Conservation (phyloP, 371 early-diverging fungal species). For the Zychaea mexicana region DNA sequence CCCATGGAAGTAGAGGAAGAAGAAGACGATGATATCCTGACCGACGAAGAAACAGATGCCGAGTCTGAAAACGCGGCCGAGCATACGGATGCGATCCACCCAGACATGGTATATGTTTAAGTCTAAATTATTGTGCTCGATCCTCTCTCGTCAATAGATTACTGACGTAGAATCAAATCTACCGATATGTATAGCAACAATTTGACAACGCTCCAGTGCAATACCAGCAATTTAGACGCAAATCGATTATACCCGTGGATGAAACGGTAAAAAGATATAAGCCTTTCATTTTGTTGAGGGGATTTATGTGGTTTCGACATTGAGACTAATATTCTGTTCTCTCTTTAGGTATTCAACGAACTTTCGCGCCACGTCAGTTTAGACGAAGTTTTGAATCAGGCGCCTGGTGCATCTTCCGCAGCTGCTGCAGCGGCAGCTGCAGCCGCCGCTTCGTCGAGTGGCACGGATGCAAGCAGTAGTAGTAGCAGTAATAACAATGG, state of each 20-base stretch:
- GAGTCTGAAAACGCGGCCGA: conserved; percentile 22
- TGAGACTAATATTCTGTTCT: no score
- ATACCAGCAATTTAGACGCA: conserved; percentile 83
- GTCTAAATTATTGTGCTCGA: no score
- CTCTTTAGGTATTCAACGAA: conserved; percentile 67
- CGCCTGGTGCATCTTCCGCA: conserved; percentile 37
- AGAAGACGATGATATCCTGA: conserved; percentile 31
- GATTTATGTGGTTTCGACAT: no score
- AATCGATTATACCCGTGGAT: conserved; percentile 92
- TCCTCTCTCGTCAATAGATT: no score
- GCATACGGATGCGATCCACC: conserved; percentile 43
- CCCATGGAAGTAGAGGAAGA: conserved; percentile 33
- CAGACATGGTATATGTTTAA: conserved; percentile 43
- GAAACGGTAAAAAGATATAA: conserved; percentile 50
- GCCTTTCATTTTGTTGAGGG: no score
- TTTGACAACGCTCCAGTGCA: conserved; percentile 64
- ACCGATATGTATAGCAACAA: conserved; percentile 53
- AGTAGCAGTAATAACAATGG: neutral
- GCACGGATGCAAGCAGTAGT: neutral
- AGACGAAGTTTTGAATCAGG: conserved; percentile 76
- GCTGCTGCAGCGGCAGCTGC: conserved; percentile 4
- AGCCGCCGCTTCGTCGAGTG: neutral
- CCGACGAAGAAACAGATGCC: conserved; percentile 28
- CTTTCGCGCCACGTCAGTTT: conserved; percentile 82
- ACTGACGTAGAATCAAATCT: neutral